A percentile compares a stretch with the other conserved stretches of the same genome.
Evolutionary conservation across 2,329 filamentous ascomycete genomes (phyloP).

Genomic region (Fusarium buharicum): DNA sequence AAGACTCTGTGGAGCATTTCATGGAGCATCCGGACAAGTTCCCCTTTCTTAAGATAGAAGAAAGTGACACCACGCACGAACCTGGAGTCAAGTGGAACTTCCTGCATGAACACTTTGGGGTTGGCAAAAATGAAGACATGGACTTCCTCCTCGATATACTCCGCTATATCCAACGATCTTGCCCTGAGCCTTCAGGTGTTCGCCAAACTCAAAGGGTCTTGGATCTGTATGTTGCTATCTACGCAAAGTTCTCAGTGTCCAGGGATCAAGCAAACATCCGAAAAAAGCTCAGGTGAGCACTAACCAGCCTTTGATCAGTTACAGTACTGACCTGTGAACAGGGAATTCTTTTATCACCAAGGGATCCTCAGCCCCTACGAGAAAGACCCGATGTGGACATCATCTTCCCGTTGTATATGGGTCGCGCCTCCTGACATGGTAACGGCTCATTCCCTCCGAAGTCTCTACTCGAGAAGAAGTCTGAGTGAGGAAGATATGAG

Average conservation of each 20-base stretch:
- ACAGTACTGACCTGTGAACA: neutral
- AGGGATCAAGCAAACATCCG: neutral
- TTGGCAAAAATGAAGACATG: constrained; percentile 6
- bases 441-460: neutral
- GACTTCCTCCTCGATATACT: constrained; percentile 30
- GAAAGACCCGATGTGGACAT: neutral
- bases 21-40: constrained; percentile 18
- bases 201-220: constrained; percentile 14
- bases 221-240: constrained; percentile 28
- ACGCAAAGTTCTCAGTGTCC: constrained; percentile 3
- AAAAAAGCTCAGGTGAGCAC: constrained; percentile 5
- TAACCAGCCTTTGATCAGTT: rapidly evolving
- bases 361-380: constrained; percentile 11
- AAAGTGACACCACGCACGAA: neutral
- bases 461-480: neutral
- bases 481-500: constrained; percentile 9
- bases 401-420: constrained; percentile 9
- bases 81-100: constrained; percentile 15
- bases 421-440: constrained; percentile 11
- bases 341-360: neutral
- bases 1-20: neutral
- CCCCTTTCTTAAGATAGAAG: constrained; percentile 7
- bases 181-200: neutral
- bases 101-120: constrained; percentile 7
- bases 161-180: neutral